A percentile compares a stretch with the other conserved stretches of the same genome.
Evolutionary conservation across 805 yeast genomes (phyloP).

Genomic region (Clavispora vitiphila): DNA sequence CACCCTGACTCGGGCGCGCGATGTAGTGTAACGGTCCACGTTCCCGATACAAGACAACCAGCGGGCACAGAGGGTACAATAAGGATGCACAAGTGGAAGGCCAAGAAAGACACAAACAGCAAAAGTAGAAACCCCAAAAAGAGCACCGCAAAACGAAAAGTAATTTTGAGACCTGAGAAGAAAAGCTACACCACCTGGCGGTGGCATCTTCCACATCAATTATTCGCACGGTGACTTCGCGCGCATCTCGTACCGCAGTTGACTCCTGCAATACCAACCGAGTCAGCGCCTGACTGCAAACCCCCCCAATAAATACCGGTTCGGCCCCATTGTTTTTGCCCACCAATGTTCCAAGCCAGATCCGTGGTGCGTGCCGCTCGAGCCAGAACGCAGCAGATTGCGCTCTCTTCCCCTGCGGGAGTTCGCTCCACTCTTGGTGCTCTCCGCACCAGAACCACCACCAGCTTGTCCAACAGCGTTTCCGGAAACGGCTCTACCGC

Average conservation of each 20-base stretch:
- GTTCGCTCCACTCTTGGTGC: background rate
- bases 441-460: background rate
- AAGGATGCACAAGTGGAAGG: too few species aligned
- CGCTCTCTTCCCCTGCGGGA: background rate
- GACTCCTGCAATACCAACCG: background rate
- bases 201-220: too few species aligned
- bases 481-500: background rate
- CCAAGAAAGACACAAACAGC: too few species aligned
- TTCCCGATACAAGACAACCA: too few species aligned
- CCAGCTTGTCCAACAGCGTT: background rate
- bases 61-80: too few species aligned
- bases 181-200: background rate
- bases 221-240: too few species aligned
- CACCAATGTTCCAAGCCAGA: slow-evolving; percentile 3
- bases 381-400: background rate
- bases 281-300: slow-evolving; percentile 1
- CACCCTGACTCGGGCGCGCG: background rate
- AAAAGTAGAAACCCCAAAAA: too few species aligned
- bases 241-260: background rate
- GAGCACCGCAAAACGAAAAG: too few species aligned
- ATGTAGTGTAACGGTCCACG: too few species aligned
- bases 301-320: background rate
- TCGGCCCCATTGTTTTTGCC: background rate
- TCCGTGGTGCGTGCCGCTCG: slow-evolving; percentile 1
- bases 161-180: too few species aligned